phyloP scores from a whole-genome alignment of 495 filamentous ascomycete genomes.

The Neurospora sp. region DNA sequence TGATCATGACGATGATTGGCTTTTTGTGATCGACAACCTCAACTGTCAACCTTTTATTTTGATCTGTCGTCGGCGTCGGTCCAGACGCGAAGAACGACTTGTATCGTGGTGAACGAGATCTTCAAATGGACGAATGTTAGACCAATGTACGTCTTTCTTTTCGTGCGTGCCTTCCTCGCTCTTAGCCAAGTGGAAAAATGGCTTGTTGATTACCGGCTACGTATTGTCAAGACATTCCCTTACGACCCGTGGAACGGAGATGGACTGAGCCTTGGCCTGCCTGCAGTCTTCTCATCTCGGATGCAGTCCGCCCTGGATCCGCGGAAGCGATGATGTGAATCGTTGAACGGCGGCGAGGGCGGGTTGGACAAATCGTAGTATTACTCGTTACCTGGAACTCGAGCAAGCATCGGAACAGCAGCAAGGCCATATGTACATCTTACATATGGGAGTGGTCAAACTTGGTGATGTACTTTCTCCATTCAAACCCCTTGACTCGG shows the following conservation, averaged over 20 bases:
- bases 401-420: background rate
- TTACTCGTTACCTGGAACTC: background rate
- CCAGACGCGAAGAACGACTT: background rate
- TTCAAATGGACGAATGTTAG: background rate
- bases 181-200: background rate
- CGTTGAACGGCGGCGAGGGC: background rate
- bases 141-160: background rate
- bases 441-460: background rate
- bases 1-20: background rate
- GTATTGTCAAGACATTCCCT: background rate
- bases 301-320: background rate
- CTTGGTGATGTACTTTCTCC: background rate
- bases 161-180: background rate
- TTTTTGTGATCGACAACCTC: background rate
- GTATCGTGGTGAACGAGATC: background rate
- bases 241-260: background rate
- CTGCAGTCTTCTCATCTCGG: conserved; percentile 2
- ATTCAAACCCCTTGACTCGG: background rate
- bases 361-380: background rate
- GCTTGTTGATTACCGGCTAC: background rate
- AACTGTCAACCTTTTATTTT: background rate
- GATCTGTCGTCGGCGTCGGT: background rate
- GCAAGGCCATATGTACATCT: background rate
- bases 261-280: background rate
- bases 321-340: background rate